phyloP scores from a whole-genome alignment of 257 asterid genomes.

The Apocynum venetum region DNA sequence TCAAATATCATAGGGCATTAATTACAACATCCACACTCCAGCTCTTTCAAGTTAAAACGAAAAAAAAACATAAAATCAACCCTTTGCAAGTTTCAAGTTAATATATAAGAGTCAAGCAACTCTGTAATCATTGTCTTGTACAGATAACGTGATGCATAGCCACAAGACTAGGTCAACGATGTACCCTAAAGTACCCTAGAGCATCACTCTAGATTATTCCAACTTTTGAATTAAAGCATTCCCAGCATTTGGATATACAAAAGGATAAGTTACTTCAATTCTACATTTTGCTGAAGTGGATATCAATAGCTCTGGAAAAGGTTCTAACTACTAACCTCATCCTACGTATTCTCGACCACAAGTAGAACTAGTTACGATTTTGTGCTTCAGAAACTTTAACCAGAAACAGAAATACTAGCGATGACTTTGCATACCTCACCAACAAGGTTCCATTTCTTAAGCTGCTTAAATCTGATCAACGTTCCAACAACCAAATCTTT shows the following conservation, averaged over 20 bases:
- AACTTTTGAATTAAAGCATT: neutral
- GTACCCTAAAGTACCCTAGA: neutral
- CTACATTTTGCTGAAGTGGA: neutral
- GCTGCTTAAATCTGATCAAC: slow-evolving; percentile 87
- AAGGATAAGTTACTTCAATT: neutral
- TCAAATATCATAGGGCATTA: neutral
- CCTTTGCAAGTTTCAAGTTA: neutral
- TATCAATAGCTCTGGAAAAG: neutral
- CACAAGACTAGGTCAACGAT: neutral
- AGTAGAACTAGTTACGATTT: neutral
- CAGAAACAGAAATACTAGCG: neutral
- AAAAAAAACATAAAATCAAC: neutral
- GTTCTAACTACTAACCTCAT: neutral
- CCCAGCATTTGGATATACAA: neutral
- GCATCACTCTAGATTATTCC: neutral
- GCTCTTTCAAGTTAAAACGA: neutral
- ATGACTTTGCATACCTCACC: slow-evolving; percentile 55
- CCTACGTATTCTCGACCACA: neutral
- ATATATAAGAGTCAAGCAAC: neutral
- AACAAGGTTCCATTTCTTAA: slow-evolving; percentile 93
- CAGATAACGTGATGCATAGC: neutral
- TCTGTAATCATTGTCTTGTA: neutral
- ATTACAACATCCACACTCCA: neutral
- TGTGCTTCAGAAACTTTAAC: neutral
- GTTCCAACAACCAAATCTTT: slow-evolving; percentile 85